These are phyloP conservation scores for Colletotrichum lupini DNA, from an alignment of 2,329 filamentous ascomycete species.

Conservation along the genomic window DNA sequence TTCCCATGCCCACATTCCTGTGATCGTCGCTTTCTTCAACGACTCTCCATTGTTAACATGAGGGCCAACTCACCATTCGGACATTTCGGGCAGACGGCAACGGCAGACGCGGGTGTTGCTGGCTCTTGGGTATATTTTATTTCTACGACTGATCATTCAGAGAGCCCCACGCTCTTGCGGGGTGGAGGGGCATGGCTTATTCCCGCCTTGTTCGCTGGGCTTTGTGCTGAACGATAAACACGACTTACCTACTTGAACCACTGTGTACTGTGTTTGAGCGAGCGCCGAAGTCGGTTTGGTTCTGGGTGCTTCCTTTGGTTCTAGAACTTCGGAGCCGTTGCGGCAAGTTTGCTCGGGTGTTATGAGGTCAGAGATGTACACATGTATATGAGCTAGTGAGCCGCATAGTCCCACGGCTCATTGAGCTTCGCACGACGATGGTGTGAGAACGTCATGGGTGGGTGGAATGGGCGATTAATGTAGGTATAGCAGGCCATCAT, in stretches of 20 bases:
- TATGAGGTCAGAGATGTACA: neutral
- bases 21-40: neutral
- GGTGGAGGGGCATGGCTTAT: neutral
- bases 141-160: neutral
- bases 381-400: neutral
- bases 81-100: constrained; percentile 2
- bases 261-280: neutral
- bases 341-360: neutral
- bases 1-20: neutral
- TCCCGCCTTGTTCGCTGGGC: neutral
- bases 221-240: neutral
- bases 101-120: neutral
- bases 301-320: no score
- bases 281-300: neutral
- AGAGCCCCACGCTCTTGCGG: neutral
- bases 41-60: neutral
- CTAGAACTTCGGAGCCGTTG: neutral
- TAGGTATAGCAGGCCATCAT: no score
- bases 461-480: no score
- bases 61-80: neutral
- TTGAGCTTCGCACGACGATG: neutral
- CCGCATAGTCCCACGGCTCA: neutral
- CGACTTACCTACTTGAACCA: neutral
- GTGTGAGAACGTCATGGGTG: no score
- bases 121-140: neutral